phyloP scores from a whole-genome alignment of 2,329 filamentous ascomycete species.

The Aspergillus sp. region DNA sequence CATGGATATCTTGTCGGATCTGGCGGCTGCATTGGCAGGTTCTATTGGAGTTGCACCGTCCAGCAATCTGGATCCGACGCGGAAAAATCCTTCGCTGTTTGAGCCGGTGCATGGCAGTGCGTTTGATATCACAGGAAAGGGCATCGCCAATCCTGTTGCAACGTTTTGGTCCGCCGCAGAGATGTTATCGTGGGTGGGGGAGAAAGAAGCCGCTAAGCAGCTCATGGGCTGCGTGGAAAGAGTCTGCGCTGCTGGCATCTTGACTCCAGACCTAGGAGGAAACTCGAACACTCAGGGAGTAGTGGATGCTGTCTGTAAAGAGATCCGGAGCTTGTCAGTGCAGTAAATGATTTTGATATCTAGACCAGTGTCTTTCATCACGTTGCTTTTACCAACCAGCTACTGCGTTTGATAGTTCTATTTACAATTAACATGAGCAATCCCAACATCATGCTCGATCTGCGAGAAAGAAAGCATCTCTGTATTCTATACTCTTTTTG shows the following conservation, averaged over 20 bases:
- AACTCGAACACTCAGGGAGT: slow-evolving; percentile 55
- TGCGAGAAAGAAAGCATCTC: too few relatives aligned
- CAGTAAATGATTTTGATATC: too few relatives aligned
- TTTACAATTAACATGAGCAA: too few relatives aligned
- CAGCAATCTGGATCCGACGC: slow-evolving; percentile 63
- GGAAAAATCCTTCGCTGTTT: slow-evolving; percentile 59
- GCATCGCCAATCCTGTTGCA: slow-evolving; percentile 59
- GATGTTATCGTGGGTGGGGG: slow-evolving; percentile 62
- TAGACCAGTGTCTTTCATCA: too few relatives aligned
- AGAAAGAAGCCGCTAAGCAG: slow-evolving; percentile 54
- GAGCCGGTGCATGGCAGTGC: slow-evolving; percentile 64
- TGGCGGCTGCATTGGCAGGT: slow-evolving; percentile 66
- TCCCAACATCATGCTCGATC: too few relatives aligned
- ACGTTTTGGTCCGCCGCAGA: slow-evolving; percentile 69
- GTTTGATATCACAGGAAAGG: slow-evolving; percentile 62
- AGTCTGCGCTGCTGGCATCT: slow-evolving; percentile 52
- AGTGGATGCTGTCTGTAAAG: slow-evolving; percentile 54
- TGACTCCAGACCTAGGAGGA: slow-evolving; percentile 60
- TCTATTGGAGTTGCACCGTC: slow-evolving; percentile 70
- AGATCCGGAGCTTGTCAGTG: slow-evolving; percentile 39
- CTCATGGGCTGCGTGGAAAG: slow-evolving; percentile 60
- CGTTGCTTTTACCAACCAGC: neutral
- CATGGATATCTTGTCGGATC: slow-evolving; percentile 66
- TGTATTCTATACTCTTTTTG: too few relatives aligned
- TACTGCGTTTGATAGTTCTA: too few relatives aligned